Conservation (phyloP, 1,139 yeast species). For the Pichia sorboxylosa region DNA sequence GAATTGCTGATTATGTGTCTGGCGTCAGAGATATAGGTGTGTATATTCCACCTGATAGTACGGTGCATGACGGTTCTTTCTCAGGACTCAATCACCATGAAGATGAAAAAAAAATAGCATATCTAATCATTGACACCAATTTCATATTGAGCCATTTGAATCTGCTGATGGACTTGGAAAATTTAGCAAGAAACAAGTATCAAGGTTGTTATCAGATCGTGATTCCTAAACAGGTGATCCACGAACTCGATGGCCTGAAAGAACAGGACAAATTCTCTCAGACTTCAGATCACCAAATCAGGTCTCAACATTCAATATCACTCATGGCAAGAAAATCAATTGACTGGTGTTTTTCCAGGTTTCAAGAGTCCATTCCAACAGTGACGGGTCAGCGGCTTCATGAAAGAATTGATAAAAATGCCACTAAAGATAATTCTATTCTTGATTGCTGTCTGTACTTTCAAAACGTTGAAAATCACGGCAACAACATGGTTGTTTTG, state of each 20-base stretch:
- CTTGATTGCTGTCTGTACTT: slow-evolving; percentile 74
- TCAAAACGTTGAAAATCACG: slow-evolving; percentile 23
- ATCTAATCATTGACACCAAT: slow-evolving; percentile 66
- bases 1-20: slow-evolving; percentile 5
- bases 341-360: slow-evolving; percentile 59
- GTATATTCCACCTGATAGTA: slow-evolving; percentile 2
- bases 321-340: slow-evolving; percentile 62
- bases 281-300: slow-evolving; percentile 4
- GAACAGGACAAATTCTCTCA: slow-evolving; percentile 22
- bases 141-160: slow-evolving; percentile 56
- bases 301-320: slow-evolving; percentile 28
- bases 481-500: slow-evolving; percentile 43
- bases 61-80: no score
- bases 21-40: slow-evolving; percentile 2
- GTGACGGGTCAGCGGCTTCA: slow-evolving; percentile 56
- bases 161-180: slow-evolving; percentile 39
- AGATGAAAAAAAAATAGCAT: slow-evolving; percentile 7
- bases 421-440: slow-evolving; percentile 68
- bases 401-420: slow-evolving; percentile 35
- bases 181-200: slow-evolving; percentile 27
- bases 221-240: slow-evolving; percentile 58
- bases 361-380: slow-evolving; percentile 40
- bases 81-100: neutral
- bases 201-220: slow-evolving; percentile 36
- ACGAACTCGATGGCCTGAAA: slow-evolving; percentile 75